Evolutionary conservation across 257 asterid species (phyloP), one percentile per base, ranked within the genome.

Genomic region (Perilla frutescens): DNA sequence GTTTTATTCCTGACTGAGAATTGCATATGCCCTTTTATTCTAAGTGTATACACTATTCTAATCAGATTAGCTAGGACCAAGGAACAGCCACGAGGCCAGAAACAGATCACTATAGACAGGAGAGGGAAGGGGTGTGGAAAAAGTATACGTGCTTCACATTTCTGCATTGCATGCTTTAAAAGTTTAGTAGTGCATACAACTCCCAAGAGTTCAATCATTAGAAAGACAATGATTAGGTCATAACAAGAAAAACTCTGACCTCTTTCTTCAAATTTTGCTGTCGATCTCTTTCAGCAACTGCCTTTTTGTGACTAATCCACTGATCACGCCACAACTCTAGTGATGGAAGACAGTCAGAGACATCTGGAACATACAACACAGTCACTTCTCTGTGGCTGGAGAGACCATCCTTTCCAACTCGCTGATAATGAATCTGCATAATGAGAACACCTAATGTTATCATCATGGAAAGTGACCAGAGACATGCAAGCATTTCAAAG

Each of bases 321-420:
- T 85, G 93, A 5, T 95, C 93, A 67, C 88, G 81, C 99, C 99
- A 95, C 66, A 76, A 77, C 49, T 90, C 96, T 71, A 89, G 76
- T 29, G 98, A 92, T 71, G 99, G 99, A 64, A 90, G 92, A 78
- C 97, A 94, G 6, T 82, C 89, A 8, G 97, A 87, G 53, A 95
- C 83, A 86, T 95, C 96, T 8, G 99, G 99, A 80, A 92, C 88
- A 73, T 83, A 95, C 71, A 88, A 71, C 61, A 92, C 99, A 34
- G 96, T 90, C 76, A 95, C 87, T 87, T 95, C 99, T 70, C 80
- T 89, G 85, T 95, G 97, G 84, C 96, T 92, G 79, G 81, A 90
- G 77, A 79, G 81, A 66, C 99, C 99, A 78, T 92, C 96, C 83
- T 84, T 87, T 72, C 96, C 98, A 78, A 92, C 79, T 87, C 99